These are phyloP conservation scores for Astragalus membranaceus DNA, from an alignment of 306 rosid genomes.

Conservation along the genomic window DNA sequence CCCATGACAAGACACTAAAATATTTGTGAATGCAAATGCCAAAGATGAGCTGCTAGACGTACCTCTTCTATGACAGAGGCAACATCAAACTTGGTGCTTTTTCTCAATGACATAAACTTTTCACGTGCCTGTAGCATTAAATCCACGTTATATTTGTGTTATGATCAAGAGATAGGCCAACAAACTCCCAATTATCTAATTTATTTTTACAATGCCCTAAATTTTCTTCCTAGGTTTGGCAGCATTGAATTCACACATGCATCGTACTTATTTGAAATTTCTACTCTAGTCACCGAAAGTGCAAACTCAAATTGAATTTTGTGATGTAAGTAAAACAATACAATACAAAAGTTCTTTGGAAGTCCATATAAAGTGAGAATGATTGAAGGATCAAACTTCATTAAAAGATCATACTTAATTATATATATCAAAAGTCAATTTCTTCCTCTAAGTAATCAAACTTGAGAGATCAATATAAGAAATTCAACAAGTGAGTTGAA, in stretches of 20 bases:
- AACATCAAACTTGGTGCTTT: conserved; percentile 60
- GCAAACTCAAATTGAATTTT: conserved; percentile 6
- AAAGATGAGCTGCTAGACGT: conserved; percentile 9
- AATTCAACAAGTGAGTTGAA: conserved; percentile 1
- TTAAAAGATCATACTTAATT: background rate
- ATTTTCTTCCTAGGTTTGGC: background rate
- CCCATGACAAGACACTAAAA: conserved; percentile 32
- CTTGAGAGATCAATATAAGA: background rate
- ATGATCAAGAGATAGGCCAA: conserved; percentile 8
- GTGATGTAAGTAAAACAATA: background rate
- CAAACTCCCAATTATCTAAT: background rate
- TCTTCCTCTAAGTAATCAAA: background rate
- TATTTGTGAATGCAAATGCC: conserved; percentile 3
- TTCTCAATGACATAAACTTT: conserved; percentile 62
- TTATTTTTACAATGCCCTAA: background rate
- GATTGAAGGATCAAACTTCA: background rate
- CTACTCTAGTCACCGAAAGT: background rate
- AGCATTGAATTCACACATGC: background rate
- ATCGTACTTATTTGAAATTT: background rate
- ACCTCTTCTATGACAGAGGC: conserved; percentile 67
- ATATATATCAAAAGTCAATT: background rate
- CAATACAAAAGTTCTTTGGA: background rate
- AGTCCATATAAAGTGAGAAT: background rate
- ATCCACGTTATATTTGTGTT: conserved; percentile 12
- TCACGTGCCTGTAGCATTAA: conserved; percentile 67